Percentiles rank a stretch among this genome's conserved stretches.
phyloP scores from a whole-genome alignment of 352 stramenopile species.

The Pythium sp. region DNA sequence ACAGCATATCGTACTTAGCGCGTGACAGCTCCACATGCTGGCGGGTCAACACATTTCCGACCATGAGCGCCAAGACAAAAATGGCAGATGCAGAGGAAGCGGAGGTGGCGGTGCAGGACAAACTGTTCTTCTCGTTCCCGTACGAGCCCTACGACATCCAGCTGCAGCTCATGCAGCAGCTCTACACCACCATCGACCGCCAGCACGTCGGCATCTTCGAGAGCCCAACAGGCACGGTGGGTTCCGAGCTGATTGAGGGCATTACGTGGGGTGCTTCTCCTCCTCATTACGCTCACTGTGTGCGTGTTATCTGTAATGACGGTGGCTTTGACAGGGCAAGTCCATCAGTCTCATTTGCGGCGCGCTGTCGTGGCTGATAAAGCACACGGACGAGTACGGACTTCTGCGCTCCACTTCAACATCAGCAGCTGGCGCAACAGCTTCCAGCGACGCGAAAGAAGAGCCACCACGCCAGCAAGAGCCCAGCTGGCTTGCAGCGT shows the following conservation, averaged over 20 bases:
- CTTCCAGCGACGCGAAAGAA: neutral
- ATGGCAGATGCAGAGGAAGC: neutral
- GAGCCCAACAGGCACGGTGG: slow-evolving; percentile 88
- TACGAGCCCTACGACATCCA: slow-evolving; percentile 91
- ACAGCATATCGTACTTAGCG: neutral
- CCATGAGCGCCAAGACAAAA: neutral
- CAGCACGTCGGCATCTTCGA: slow-evolving; percentile 90
- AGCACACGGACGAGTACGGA: slow-evolving; percentile 75
- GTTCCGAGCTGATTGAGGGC: neutral
- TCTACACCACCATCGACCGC: slow-evolving; percentile 79
- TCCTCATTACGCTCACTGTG: neutral
- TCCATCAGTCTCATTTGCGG: slow-evolving; percentile 91
- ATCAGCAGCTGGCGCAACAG: slow-evolving; percentile 11
- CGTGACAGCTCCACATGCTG: neutral
- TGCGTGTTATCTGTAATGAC: neutral
- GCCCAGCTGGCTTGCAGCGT: slow-evolving; percentile 59
- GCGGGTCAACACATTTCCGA: neutral
- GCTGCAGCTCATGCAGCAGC: slow-evolving; percentile 82
- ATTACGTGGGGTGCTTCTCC: neutral
- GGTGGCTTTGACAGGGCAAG: slow-evolving; percentile 59
- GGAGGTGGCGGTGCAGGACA: slow-evolving; percentile 23
- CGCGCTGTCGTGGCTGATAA: slow-evolving; percentile 77
- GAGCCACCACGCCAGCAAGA: slow-evolving; percentile 25
- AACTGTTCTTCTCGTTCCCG: slow-evolving; percentile 84
- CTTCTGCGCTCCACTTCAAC: slow-evolving; percentile 27